Conservation (phyloP, 1,284 basidiomycete genomes). For the Pisolithus thermaeus region DNA sequence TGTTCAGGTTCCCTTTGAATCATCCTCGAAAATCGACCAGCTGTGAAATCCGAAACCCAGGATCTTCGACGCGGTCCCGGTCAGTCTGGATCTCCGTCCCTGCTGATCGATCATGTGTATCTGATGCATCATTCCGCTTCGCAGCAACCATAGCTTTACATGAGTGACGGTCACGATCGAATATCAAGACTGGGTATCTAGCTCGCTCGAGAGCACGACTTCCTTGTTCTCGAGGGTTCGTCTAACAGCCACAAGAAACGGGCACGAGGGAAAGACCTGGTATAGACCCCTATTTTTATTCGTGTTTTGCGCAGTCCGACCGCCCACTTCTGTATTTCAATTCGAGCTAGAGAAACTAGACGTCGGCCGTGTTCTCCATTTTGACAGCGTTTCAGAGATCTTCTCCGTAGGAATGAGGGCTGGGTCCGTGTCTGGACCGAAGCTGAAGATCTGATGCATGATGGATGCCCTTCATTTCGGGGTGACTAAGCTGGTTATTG, state of each 20-base stretch:
- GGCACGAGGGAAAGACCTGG: background rate
- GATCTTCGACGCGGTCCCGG: constrained; percentile 80
- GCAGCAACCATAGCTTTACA: constrained; percentile 38
- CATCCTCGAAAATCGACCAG: constrained; percentile 74
- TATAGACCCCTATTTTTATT: constrained; percentile 70
- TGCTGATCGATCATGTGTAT: constrained; percentile 3
- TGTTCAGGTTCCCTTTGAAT: constrained; percentile 56
- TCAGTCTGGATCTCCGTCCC: constrained; percentile 28
- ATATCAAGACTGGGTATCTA: constrained; percentile 74
- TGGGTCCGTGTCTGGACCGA: constrained; percentile 82
- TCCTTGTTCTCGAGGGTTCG: constrained; percentile 84
- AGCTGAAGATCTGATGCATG: constrained; percentile 64
- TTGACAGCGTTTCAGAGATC: constrained; percentile 88
- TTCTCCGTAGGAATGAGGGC: constrained; percentile 77
- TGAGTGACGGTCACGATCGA: constrained; percentile 50
- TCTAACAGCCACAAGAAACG: background rate
- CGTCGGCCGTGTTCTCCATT: constrained; percentile 74
- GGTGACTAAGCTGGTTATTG: background rate
- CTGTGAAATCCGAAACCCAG: constrained; percentile 67
- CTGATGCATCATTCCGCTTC: constrained; percentile 3
- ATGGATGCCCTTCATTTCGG: constrained; percentile 39
- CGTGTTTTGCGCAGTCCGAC: constrained; percentile 66
- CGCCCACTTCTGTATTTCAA: constrained; percentile 72
- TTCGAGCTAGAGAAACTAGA: constrained; percentile 58
- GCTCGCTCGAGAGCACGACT: constrained; percentile 69